phyloP scores from a whole-genome alignment of 2,329 filamentous ascomycete genomes.

The Epichloe glyceriae region DNA sequence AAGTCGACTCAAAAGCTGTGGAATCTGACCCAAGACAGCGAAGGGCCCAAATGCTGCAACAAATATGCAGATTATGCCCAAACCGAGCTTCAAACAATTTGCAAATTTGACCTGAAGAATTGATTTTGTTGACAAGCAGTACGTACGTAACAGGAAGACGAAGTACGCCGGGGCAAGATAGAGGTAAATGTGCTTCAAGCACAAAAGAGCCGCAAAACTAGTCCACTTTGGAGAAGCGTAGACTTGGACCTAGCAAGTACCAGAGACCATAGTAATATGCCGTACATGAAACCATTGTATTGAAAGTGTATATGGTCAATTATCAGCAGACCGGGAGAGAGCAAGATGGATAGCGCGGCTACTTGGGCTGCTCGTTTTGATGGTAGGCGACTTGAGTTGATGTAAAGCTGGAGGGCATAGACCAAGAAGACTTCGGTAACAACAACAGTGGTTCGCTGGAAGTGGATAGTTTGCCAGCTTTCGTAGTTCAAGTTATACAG shows the following conservation, averaged over 20 bases:
- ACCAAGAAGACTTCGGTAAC: constrained; percentile 71
- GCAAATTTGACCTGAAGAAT: constrained; percentile 62
- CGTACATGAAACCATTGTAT: constrained; percentile 96
- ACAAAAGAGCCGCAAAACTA: constrained; percentile 71
- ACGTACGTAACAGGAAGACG: constrained; percentile 76
- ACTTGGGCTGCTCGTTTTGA: constrained; percentile 71
- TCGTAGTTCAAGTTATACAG: constrained; percentile 73
- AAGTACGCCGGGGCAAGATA: constrained; percentile 96
- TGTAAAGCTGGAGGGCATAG: constrained; percentile 69
- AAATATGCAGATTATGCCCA: constrained; percentile 58
- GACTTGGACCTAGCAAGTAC: constrained; percentile 66
- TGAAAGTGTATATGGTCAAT: constrained; percentile 99
- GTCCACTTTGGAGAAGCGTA: constrained; percentile 63
- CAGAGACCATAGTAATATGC: constrained; percentile 74
- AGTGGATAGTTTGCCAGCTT: constrained; percentile 89
- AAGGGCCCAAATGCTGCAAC: constrained; percentile 84
- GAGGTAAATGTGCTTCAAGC: constrained; percentile 96
- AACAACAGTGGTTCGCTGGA: constrained; percentile 83
- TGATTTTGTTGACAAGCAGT: constrained; percentile 70
- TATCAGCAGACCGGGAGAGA: constrained; percentile 86
- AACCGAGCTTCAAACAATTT: constrained; percentile 74
- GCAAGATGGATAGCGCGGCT: constrained; percentile 73
- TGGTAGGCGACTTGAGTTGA: constrained; percentile 52
- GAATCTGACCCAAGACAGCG: constrained; percentile 64
- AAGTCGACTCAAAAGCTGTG: constrained; percentile 69